phyloP scores from a whole-genome alignment of 1,284 basidiomycete genomes.

The Cystobasidium slooffiae region DNA sequence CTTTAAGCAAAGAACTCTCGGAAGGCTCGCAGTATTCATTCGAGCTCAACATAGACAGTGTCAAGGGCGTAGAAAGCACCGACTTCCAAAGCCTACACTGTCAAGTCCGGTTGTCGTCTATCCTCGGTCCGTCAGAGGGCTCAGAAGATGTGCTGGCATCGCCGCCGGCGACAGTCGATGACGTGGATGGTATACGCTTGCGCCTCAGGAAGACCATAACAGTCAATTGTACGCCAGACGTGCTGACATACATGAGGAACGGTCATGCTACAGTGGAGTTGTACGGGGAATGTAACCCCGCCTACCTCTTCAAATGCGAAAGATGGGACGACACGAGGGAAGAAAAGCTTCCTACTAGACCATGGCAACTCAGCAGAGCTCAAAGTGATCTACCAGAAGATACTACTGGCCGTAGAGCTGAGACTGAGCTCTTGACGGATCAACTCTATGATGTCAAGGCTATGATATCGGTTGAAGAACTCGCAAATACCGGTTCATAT shows the following conservation, averaged over 20 bases:
- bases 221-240: slow-evolving; percentile 73
- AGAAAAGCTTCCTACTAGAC: slow-evolving; percentile 36
- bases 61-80: slow-evolving; percentile 73
- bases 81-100: slow-evolving; percentile 83
- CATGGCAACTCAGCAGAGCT: slow-evolving; percentile 34
- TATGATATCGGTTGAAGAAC: slow-evolving; percentile 82
- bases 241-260: slow-evolving; percentile 70
- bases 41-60: slow-evolving; percentile 77
- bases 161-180: slow-evolving; percentile 71
- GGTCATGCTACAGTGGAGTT: slow-evolving; percentile 84
- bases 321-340: slow-evolving; percentile 73
- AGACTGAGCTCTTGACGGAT: slow-evolving; percentile 86
- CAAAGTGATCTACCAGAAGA: slow-evolving; percentile 26
- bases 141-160: slow-evolving; percentile 77
- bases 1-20: slow-evolving; percentile 61
- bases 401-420: slow-evolving; percentile 74
- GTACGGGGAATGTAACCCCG: slow-evolving; percentile 76
- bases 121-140: slow-evolving; percentile 67
- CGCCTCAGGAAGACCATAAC: slow-evolving; percentile 79
- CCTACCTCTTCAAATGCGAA: slow-evolving; percentile 83
- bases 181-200: slow-evolving; percentile 72
- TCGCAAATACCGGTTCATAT: slow-evolving; percentile 83
- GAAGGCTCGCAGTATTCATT: slow-evolving; percentile 79
- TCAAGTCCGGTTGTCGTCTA: slow-evolving; percentile 79
- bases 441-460: slow-evolving; percentile 87